Base-by-base conservation (phyloP, 2,329 filamentous ascomycete genomes). In the Calycina marina region DNA sequence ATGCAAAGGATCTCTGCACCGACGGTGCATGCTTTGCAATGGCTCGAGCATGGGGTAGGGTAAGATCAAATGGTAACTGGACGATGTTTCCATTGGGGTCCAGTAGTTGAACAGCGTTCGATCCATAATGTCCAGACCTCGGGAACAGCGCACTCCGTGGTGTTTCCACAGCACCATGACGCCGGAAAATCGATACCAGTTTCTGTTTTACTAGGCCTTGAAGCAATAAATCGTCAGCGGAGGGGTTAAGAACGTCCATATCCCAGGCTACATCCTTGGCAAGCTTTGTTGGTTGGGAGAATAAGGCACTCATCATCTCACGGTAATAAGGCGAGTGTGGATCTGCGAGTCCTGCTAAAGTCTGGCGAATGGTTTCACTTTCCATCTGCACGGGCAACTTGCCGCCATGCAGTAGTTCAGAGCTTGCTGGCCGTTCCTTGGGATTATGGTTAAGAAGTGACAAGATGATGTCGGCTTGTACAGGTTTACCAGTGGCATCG, bases 61-160 rank as follows among this genome's bases (percentile, higher is more conserved):
- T 93, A 14, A 96, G 62, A 53, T 98, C 90, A 47, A 83, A 94
- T 0, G 90, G 90, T n/a, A 98, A 60, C 51, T 98, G 90, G 5
- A 96, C 63, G 2, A 94, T 64, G n/a, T 79, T 88, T 2, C 88
- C 90, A 39, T 77, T 81, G 2, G 74, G 65, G 52, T 93, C 84
- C 15, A 98, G 62, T 10, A 96, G 58, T 39, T 82, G 77, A 11
- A 92, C 80, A 10, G 79, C 77, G 44, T 81, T 81, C 51, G 56
- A 62, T 17, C 65, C 61, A 49, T 94, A 94, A 49, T 88, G 76
- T 6, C 70, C 65, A 1, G 86, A 93, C 27, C 78, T 70, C 2
- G 90, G 90, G 40, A 96, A 84, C 3, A 96, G 61, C 17, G 72
- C 66, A 41, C 76, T 78, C 33, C 84, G 71, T 14, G 76, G 68